Conservation (phyloP, 441 rosid species). For the Kokia cookei region DNA sequence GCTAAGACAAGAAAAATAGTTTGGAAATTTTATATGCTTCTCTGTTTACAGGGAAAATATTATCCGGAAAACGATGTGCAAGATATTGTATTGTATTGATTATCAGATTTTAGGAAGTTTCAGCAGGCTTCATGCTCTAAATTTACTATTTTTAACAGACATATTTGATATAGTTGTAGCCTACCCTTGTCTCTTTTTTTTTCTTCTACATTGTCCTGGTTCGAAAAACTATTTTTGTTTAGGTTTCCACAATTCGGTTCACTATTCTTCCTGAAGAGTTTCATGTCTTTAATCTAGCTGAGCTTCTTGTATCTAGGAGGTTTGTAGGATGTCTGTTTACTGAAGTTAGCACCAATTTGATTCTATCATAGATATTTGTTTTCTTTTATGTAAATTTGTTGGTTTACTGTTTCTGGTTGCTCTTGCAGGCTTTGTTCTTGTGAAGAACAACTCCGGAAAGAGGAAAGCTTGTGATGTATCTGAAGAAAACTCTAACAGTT, state of each 20-base stretch:
- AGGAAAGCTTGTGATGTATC: conserved; percentile 37
- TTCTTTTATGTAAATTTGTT: neutral
- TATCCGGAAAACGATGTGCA: neutral
- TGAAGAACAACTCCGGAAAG: conserved; percentile 46
- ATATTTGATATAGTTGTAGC: neutral
- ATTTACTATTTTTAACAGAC: neutral
- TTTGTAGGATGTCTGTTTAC: neutral
- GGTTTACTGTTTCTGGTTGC: conserved; percentile 6
- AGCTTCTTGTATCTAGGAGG: neutral
- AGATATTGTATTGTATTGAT: neutral
- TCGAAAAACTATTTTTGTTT: neutral
- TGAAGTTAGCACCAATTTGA: neutral
- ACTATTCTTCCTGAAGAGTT: neutral
- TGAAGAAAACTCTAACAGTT: conserved; percentile 31
- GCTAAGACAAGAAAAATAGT: neutral
- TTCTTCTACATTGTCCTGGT: neutral
- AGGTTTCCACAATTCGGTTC: neutral
- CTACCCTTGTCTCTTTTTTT: neutral
- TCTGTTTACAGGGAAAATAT: neutral
- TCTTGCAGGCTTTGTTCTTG: conserved; percentile 59
- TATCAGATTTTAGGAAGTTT: neutral
- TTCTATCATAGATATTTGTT: neutral
- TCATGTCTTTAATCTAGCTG: neutral
- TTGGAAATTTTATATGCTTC: neutral
- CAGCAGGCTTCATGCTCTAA: neutral